These are phyloP conservation scores for Boletellus deceptivus DNA, from an alignment of 1,284 basidiomycete species.

Conservation along the genomic window DNA sequence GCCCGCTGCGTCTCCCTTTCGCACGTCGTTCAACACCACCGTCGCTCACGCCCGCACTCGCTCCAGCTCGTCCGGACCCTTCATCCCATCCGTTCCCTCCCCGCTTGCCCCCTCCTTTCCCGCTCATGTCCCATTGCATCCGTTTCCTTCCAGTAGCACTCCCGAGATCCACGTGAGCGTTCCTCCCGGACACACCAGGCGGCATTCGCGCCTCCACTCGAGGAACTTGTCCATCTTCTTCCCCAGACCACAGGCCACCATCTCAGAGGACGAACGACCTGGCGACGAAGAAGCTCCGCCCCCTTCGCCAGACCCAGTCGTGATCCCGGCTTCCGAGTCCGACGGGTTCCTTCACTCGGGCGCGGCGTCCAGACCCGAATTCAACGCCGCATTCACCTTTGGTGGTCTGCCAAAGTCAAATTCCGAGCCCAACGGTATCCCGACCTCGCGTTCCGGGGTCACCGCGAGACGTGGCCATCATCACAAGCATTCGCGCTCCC, in stretches of 20 bases:
- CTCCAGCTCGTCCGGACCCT: slow-evolving; percentile 55
- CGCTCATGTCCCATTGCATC: slow-evolving; percentile 22
- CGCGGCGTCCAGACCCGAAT: slow-evolving; percentile 14
- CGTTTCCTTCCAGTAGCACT: slow-evolving; percentile 23
- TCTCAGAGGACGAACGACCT: slow-evolving; percentile 63
- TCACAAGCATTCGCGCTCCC: slow-evolving; percentile 91
- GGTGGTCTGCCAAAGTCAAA: slow-evolving; percentile 30
- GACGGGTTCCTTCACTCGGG: slow-evolving; percentile 9
- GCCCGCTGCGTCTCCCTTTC: slow-evolving; percentile 50
- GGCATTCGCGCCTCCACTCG: slow-evolving; percentile 80
- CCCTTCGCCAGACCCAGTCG: slow-evolving; percentile 20
- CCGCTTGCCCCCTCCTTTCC: slow-evolving; percentile 32
- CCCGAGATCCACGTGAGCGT: slow-evolving; percentile 22
- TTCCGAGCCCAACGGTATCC: slow-evolving; percentile 23
- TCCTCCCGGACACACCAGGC: slow-evolving; percentile 39
- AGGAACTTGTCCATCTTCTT: slow-evolving; percentile 91
- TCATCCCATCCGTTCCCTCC: slow-evolving; percentile 44
- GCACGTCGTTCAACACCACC: slow-evolving; percentile 44
- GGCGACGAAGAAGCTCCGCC: slow-evolving; percentile 46
- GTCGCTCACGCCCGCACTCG: slow-evolving; percentile 46
- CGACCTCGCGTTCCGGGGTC: slow-evolving; percentile 4
- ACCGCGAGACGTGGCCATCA: slow-evolving; percentile 71
- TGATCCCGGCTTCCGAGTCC: slow-evolving; percentile 30
- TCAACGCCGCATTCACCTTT: slow-evolving; percentile 28
- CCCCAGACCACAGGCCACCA: slow-evolving; percentile 64